Evolutionary conservation across 805 yeast species (phyloP), one percentile per base, ranked within the genome.

Genomic region (Lipomyces spencermartinsiae): DNA sequence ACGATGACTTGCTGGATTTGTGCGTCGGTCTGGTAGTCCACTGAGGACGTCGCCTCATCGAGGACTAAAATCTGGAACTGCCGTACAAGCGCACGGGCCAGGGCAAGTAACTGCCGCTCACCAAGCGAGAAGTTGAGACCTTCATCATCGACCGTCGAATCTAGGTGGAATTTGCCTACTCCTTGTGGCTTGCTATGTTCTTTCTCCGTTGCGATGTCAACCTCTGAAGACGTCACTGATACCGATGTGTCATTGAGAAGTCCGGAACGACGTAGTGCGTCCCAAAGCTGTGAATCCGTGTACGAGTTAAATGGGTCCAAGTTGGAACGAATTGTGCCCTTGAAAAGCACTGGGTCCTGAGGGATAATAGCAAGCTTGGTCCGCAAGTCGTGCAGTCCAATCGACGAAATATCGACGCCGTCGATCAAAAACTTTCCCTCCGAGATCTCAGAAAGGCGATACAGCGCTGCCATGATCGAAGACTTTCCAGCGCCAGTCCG

Each of bases 401-500:
- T 77, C 7, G 80, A 78, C 1, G 87, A 77, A 63, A 89, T 89
- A 74, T 91, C 87, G 43, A 89, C 76, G 4, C 87, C 94, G 78
- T 92, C 97, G 74, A 92, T 88, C 1, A 73, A 65, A 60, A 92
- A 86, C 14, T 72, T 67, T 12, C 91, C 90, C 10, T 80, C 76
- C 22, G 79, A 78, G 46, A 88, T 78, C 74, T 91, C 96, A 58
- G 84, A 80, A 46, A 91, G 79, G 71, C 96, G 83, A 78, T 88
- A 91, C 62, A 91, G 79, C 0, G 92, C 90, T 46, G 86, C 83
- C 87, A 89, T 87, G 63, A 91, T 86, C 1, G 93, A 86, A 16
- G 91, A 86, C 76, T 91, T 91, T 61, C 97, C 97, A 3, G 97
- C 96, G 74, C 97, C 97, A 0, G 97, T 92, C 76, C 97, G 84